Evolutionary conservation across 495 filamentous ascomycete genomes (phyloP), one percentile per base, ranked within the genome.

Genomic region (Delitschia confertaspora): DNA sequence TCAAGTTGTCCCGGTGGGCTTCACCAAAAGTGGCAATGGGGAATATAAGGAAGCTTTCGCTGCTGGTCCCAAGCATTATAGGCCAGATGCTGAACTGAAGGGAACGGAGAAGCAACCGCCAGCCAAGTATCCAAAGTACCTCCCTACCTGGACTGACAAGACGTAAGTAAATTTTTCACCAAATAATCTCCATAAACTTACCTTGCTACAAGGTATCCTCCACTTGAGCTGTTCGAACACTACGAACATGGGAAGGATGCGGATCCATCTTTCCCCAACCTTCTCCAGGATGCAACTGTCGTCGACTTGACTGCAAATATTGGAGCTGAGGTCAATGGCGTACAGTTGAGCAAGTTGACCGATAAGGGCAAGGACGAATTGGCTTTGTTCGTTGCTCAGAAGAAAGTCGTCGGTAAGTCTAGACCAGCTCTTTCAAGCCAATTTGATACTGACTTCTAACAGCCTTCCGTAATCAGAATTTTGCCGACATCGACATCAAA

Each of bases 401-500:
- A 80, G 43, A 87, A 86, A 55, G 83, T 89, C 0, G 78, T 89
- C 14, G 70, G 57, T 59, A 51, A 5, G 57, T 21, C 7, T 29
- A 33, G 14, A 10, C 23, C 1, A 3, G 4, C 21, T 14, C 13
- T 29, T n/a, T 13, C 4, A 32, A 40, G 22, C 5, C 61, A 17
- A n/a, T n/a, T 19, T 40, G 4, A 25, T 31, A 36, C 23, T 38
- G 19, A 45, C 32, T 8, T 31, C 8, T 30, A 20, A 16, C 45
- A 73, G 83, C 76, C 2, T 89, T 93, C 71, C 70, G 80, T 19
- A 73, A 79, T 57, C 85, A 91, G 57, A 80, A 88, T 53, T 77
- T 93, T 47, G 79, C 79, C 36, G 72, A 83, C 49, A 62, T 88
- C n/a, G 68, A 80, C 3, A 85, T 89, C 45, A 60, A 71, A 24